Evolutionary conservation across 306 rosid species (phyloP).

Genomic region (Sesbania bispinosa): DNA sequence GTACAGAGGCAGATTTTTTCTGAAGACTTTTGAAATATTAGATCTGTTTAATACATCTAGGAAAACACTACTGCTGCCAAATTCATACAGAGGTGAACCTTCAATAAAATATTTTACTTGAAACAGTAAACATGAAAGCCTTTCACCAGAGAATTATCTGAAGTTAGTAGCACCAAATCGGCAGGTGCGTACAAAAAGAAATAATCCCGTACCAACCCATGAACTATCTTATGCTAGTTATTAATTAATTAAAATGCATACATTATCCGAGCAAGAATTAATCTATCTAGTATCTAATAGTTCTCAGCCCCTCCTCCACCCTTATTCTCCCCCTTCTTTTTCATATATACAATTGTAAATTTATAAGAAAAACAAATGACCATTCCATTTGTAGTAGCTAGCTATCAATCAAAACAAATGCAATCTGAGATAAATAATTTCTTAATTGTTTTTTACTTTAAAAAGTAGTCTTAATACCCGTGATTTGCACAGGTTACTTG

Average conservation of each 20-base stretch:
- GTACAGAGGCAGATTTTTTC: not conserved
- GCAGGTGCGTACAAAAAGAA: constrained; percentile 1
- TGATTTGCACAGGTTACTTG: no score
- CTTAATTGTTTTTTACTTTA: not conserved
- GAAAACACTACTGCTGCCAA: constrained; percentile 16
- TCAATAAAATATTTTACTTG: not conserved
- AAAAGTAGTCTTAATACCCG: no score
- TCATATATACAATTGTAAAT: not conserved
- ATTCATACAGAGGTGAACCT: not conserved
- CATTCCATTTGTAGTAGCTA: not conserved
- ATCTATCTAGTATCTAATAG: not conserved
- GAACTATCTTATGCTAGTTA: not conserved
- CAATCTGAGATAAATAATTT: constrained; percentile 8
- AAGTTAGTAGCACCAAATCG: not conserved
- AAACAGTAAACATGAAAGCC: constrained; percentile 20
- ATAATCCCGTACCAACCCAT: not conserved
- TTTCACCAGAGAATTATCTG: not conserved
- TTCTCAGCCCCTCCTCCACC: not conserved
- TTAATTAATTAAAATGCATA: not conserved
- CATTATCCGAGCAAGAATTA: not conserved
- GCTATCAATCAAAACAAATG: constrained; percentile 16
- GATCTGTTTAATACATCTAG: constrained; percentile 6
- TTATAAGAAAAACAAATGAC: not conserved
- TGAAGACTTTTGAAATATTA: constrained; percentile 2
- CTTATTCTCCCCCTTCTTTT: not conserved